Base-by-base conservation (phyloP, 176 grass and related monocot species). In the Paspalum notatum region DNA sequence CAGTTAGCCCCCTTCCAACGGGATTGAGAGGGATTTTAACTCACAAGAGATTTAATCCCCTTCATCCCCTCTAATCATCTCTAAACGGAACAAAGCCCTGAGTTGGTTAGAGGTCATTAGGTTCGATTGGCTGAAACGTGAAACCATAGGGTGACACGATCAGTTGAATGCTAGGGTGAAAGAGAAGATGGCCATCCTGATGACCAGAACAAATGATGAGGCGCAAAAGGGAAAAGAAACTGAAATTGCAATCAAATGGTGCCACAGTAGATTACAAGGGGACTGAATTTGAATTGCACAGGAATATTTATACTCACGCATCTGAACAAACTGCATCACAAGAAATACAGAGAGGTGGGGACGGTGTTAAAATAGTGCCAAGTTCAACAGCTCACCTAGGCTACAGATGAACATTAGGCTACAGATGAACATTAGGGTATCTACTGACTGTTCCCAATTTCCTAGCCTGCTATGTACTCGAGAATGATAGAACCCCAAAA, bases 391-490 rank as follows among this genome's bases (percentile, higher is more conserved):
- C 38, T 72, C 25, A 27, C 1, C 74, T 72, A 78, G 37, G 37
- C 8, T 61, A 79, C 68, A 79, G 14, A 41, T 56, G 58, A 72
- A 64, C 63, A 83, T 73, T 17, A 67, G 26, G 52, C 8, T 61
- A 79, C 68, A 79, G 14, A 41, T 56, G 58, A 72, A 64, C 63
- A 83, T 73, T 17, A 67, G 26, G 52, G 37, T 70, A 54, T 84
- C 52, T 69, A 69, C 15, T 47, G 0, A 47, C 5, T 76, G 37
- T 45, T 38, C 37, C 52, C 68, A 62, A 32, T 32, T 32, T 75
- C 46, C 52, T 84, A 83, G 66, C 17, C 75, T 79, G 40, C 47
- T 88, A 75, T 79, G 17, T 68, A 84, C 68, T 9, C 12, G 8
- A 6, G 12, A 78, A 62, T 17, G 7, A 74, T 57, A 32, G 27